Evolutionary conservation across 2,329 filamentous ascomycete genomes (phyloP).

Genomic region (Calycina marina): DNA sequence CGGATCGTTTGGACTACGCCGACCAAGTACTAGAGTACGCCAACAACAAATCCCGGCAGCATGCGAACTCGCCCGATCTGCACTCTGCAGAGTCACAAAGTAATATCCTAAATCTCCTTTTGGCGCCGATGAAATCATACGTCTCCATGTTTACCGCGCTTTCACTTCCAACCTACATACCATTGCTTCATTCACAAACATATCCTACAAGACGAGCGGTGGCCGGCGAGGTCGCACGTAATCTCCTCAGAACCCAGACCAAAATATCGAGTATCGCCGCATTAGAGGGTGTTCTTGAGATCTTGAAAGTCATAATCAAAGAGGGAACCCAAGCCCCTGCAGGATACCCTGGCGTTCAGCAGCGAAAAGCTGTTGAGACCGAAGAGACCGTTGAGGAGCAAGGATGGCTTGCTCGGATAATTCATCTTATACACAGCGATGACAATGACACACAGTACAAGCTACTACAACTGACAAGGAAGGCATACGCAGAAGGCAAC

Average conservation of each 20-base stretch:
- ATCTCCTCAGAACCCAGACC: slow-evolving; percentile 69
- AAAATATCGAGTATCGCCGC: slow-evolving; percentile 64
- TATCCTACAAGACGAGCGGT: slow-evolving; percentile 86
- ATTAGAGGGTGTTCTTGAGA: slow-evolving; percentile 76
- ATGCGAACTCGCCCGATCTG: slow-evolving; percentile 87
- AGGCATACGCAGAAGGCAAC: slow-evolving; percentile 80
- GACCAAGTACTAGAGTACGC: slow-evolving; percentile 89
- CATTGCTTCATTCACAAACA: slow-evolving; percentile 78
- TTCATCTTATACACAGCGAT: slow-evolving; percentile 70
- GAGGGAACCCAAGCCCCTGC: slow-evolving; percentile 76
- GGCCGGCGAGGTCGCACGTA: slow-evolving; percentile 74
- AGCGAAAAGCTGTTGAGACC: slow-evolving; percentile 68
- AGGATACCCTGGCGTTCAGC: slow-evolving; percentile 69
- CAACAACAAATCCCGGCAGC: slow-evolving; percentile 70
- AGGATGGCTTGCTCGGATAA: slow-evolving; percentile 85
- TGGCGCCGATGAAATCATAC: slow-evolving; percentile 80
- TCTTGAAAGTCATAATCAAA: slow-evolving; percentile 82
- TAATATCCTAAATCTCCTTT: slow-evolving; percentile 77
- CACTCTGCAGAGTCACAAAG: slow-evolving; percentile 80
- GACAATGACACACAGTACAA: slow-evolving; percentile 92
- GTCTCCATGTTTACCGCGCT: slow-evolving; percentile 92
- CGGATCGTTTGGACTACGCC: slow-evolving; percentile 81
- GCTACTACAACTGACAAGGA: slow-evolving; percentile 74
- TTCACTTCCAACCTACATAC: slow-evolving; percentile 80
- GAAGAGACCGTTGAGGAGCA: slow-evolving; percentile 98